Conservation (phyloP, 768 basidiomycete species). For the Russula compacta region DNA sequence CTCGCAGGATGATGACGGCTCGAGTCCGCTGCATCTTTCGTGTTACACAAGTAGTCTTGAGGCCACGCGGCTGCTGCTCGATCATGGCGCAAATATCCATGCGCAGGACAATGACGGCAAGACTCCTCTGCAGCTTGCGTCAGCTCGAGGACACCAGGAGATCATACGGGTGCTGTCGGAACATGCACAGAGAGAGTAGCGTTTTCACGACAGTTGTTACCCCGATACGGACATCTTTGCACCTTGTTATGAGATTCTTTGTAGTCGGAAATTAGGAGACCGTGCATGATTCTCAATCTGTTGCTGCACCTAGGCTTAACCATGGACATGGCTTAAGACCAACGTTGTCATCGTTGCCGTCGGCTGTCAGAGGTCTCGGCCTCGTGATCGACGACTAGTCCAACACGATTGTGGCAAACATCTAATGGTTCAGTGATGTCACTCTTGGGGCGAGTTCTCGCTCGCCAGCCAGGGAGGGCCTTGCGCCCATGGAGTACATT, state of each 20-base stretch:
- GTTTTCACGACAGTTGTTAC: no score
- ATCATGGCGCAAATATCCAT: not conserved
- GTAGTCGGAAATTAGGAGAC: no score
- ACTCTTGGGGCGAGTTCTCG: constrained; percentile 99
- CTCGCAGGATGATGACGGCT: not conserved
- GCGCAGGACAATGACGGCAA: not conserved
- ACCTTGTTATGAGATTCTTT: no score
- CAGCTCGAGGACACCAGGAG: not conserved
- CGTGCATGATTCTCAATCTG: no score
- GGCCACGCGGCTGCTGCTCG: not conserved
- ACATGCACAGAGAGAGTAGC: no score
- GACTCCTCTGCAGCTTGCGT: not conserved
- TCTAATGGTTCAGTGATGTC: constrained; percentile 29
- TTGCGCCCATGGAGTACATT: constrained; percentile 90
- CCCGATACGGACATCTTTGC: no score
- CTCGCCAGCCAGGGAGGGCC: constrained; percentile 98
- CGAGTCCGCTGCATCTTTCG: not conserved
- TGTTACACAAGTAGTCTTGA: not conserved
- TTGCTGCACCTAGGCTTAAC: no score
- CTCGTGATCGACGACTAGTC: no score
- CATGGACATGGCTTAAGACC: no score
- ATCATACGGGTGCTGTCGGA: not conserved
- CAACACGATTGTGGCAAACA: no score
- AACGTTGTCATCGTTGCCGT: no score
- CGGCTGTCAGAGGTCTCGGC: no score